These are phyloP conservation scores for Groenewaldozyma sp. DNA, from an alignment of 1,139 yeast species.

Conservation along the genomic window DNA sequence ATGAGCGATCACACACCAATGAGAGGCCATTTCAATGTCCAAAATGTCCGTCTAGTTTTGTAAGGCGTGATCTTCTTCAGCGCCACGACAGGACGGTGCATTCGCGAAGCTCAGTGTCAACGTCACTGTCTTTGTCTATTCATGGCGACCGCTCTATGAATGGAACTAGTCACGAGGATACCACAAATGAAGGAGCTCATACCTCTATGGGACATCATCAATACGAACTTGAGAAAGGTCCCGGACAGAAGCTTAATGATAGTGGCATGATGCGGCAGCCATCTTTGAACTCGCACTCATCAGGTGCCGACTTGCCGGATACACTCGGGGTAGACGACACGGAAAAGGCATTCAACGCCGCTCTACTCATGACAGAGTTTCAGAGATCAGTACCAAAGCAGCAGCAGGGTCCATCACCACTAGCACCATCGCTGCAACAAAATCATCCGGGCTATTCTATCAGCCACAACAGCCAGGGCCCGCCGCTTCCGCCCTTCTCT, in stretches of 20 bases:
- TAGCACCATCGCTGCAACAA: not conserved
- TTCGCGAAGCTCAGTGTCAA: conserved; percentile 21
- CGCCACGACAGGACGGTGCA: conserved; percentile 77
- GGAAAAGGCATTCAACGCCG: conserved; percentile 21
- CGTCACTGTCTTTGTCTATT: too few relatives aligned
- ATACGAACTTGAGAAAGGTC: too few relatives aligned
- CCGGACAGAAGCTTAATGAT: too few relatives aligned
- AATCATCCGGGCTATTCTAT: not conserved
- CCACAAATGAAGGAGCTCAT: too few relatives aligned
- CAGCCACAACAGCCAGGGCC: not conserved
- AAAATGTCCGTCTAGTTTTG: conserved; percentile 64
- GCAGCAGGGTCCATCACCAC: not conserved
- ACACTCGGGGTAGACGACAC: too few relatives aligned
- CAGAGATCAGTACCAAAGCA: conserved; percentile 18
- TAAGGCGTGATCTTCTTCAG: conserved; percentile 63
- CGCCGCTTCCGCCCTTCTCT: conserved; percentile 1
- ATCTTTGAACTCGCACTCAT: too few relatives aligned
- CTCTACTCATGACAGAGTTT: conserved; percentile 24
- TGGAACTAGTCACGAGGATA: not conserved
- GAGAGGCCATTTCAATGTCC: conserved; percentile 74
- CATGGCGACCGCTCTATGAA: not conserved
- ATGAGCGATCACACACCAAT: conserved; percentile 76
- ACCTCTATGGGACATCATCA: too few relatives aligned
- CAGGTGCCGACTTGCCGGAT: too few relatives aligned
- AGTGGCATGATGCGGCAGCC: too few relatives aligned